Percentiles rank a stretch among this genome's conserved stretches.
Evolutionary conservation across 1,284 basidiomycete species (phyloP).

Genomic region (Moniliella sp.): DNA sequence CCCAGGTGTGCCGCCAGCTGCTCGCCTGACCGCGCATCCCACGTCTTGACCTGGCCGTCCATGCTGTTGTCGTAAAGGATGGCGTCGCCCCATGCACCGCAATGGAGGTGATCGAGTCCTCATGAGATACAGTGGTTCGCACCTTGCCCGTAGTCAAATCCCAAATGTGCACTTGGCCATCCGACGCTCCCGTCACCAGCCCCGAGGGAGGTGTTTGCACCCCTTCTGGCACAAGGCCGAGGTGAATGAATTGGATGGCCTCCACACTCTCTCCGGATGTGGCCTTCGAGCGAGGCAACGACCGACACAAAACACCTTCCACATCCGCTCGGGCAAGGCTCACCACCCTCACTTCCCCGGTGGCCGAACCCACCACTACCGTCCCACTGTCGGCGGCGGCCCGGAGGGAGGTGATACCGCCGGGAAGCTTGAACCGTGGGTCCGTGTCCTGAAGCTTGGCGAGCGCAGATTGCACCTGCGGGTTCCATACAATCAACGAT

Average conservation of each 20-base stretch:
- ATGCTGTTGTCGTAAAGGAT: constrained; percentile 41
- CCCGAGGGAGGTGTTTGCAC: too few species aligned
- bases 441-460: constrained; percentile 48
- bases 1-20: constrained; percentile 61
- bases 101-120: constrained; percentile 11
- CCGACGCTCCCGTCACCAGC: constrained; percentile 72
- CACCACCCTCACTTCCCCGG: constrained; percentile 61
- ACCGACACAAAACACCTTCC: constrained; percentile 45
- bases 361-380: constrained; percentile 65
- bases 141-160: constrained; percentile 48
- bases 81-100: constrained; percentile 51
- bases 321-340: constrained; percentile 47
- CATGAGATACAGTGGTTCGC: constrained; percentile 12
- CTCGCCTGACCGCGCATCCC: constrained; percentile 70
- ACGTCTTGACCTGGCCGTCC: constrained; percentile 65
- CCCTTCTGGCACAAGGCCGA: constrained; percentile 40
- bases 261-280: constrained; percentile 78
- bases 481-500: constrained; percentile 74
- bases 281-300: constrained; percentile 56
- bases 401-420: constrained; percentile 64
- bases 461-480: constrained; percentile 51
- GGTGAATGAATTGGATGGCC: constrained; percentile 61
- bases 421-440: constrained; percentile 36
- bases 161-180: constrained; percentile 82
- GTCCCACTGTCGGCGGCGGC: constrained; percentile 43